Evolutionary conservation across 192 early-diverging fungal species (phyloP).

Genomic region (Hyaloraphidium curvatum): DNA sequence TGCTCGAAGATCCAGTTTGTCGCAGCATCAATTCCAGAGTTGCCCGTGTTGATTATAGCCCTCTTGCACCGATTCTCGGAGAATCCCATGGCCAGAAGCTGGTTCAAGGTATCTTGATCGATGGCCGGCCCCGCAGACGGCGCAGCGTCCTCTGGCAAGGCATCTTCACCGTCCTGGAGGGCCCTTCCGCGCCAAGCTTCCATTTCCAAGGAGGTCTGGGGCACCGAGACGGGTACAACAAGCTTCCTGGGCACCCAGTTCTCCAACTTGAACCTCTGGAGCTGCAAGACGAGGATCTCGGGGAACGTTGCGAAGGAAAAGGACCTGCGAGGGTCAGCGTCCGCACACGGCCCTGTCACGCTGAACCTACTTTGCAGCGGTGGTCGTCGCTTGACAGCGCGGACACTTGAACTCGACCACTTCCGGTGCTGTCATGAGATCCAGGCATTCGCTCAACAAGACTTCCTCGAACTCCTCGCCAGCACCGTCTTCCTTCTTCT

Average conservation of each 20-base stretch:
- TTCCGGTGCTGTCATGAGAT: conserved; percentile 29
- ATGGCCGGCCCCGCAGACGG: conserved; percentile 20
- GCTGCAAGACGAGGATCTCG: conserved; percentile 48
- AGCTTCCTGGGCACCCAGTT: conserved; percentile 65
- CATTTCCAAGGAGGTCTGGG: background rate
- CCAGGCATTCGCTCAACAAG: conserved; percentile 42
- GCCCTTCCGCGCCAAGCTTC: conserved; percentile 12
- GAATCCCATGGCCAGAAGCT: conserved; percentile 86
- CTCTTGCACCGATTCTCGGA: conserved; percentile 62
- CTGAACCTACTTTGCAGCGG: conserved; percentile 28
- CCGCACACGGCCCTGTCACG: background rate
- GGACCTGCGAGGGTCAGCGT: too few relatives aligned
- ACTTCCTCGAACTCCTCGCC: conserved; percentile 31
- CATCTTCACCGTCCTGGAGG: conserved; percentile 43
- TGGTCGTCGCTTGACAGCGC: conserved; percentile 32
- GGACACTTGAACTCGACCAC: conserved; percentile 42
- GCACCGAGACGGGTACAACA: conserved; percentile 12
- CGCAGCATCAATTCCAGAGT: conserved; percentile 56
- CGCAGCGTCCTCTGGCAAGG: conserved; percentile 53
- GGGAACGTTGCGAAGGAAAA: conserved; percentile 63
- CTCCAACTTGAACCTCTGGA: conserved; percentile 48
- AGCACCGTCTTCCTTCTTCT: conserved; percentile 8
- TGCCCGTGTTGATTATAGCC: conserved; percentile 63
- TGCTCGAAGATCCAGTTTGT: conserved; percentile 94
- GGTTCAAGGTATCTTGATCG: conserved; percentile 47